Conservation (phyloP, 2,329 filamentous ascomycete genomes). For the Akanthomyces dipterigenus region DNA sequence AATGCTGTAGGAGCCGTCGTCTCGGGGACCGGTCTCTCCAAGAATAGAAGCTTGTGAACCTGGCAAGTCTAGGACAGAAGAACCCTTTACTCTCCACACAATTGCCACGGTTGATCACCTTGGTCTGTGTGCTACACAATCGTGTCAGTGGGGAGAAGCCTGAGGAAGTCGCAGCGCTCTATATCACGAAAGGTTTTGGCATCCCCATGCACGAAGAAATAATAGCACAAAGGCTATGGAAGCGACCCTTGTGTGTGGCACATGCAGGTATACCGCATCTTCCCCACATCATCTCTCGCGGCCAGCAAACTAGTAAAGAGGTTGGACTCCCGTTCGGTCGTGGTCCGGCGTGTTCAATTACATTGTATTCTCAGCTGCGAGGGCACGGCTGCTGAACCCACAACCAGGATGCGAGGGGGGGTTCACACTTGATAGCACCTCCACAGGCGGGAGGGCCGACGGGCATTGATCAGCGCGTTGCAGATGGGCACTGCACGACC, state of each 20-base stretch:
- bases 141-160: too few species aligned
- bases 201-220: too few species aligned
- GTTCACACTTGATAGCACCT: neutral
- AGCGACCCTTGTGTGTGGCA: too few species aligned
- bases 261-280: too few species aligned
- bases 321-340: neutral
- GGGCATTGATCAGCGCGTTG: neutral
- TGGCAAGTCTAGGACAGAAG: neutral
- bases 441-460: neutral
- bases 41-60: constrained; percentile 9
- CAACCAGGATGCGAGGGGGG: neutral
- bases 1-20: neutral
- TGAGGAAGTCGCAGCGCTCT: too few species aligned
- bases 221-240: too few species aligned
- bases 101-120: neutral
- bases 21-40: neutral
- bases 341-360: too few species aligned
- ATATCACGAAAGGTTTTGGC: too few species aligned
- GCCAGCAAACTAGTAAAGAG: neutral
- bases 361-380: neutral
- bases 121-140: neutral
- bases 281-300: neutral
- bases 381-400: neutral
- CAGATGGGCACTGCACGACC: neutral
- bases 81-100: neutral